A percentile compares a stretch with the other conserved stretches of the same genome.
Conservation (phyloP, 2,329 filamentous ascomycete genomes). For the Neopestalotiopsis rosae region DNA sequence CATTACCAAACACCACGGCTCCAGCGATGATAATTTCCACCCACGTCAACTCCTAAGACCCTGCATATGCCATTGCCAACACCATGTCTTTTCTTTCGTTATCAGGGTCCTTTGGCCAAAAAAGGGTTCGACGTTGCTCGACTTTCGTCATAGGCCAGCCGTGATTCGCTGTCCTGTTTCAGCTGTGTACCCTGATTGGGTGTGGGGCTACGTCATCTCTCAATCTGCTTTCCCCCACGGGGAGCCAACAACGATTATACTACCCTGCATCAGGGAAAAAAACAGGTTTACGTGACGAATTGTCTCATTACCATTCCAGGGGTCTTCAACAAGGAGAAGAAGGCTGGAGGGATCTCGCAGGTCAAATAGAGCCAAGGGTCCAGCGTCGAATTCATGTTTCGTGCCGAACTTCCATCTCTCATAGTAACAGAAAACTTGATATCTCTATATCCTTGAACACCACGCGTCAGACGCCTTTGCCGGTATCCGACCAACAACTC, state of each 20-base stretch:
- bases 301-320: background rate
- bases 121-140: constrained; percentile 2
- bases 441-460: background rate
- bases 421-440: background rate
- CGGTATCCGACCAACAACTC: background rate
- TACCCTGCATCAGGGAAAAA: constrained; percentile 4
- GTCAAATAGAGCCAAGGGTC: constrained; percentile 14
- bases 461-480: background rate
- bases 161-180: constrained; percentile 17
- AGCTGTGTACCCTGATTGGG: constrained; percentile 17
- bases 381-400: background rate
- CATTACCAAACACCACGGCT: background rate
- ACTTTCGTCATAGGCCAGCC: constrained; percentile 16
- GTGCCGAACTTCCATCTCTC: background rate
- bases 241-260: background rate
- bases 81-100: background rate
- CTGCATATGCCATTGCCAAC: constrained; percentile 14
- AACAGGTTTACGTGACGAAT: constrained; percentile 21
- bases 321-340: background rate
- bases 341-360: background rate
- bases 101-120: background rate
- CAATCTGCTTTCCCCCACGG: constrained; percentile 9
- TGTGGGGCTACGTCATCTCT: constrained; percentile 19
- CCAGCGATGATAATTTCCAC: background rate
- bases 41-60: constrained; percentile 10